A percentile compares a stretch with the other conserved stretches of the same genome.
These are phyloP conservation scores for Xerocomellus chrysenteron DNA, from an alignment of 768 basidiomycete genomes.

Conservation along the genomic window DNA sequence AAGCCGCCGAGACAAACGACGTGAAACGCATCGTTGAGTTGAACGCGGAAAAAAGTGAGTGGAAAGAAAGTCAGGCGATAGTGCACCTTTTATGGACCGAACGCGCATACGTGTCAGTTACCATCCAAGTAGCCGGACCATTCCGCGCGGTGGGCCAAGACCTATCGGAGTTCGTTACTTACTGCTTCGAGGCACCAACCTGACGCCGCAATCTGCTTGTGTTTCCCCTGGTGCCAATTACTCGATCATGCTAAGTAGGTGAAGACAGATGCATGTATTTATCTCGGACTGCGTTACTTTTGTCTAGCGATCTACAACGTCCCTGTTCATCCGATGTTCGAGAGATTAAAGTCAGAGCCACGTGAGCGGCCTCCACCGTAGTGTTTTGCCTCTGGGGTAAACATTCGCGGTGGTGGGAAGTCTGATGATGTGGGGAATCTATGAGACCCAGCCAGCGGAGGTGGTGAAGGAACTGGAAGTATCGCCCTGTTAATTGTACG, in stretches of 20 bases:
- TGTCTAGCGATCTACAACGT: neutral
- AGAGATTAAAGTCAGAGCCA: conserved; percentile 72
- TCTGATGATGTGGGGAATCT: conserved; percentile 72
- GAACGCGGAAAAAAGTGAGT: conserved; percentile 20
- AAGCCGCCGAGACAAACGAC: conserved; percentile 45
- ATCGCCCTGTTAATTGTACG: conserved; percentile 13
- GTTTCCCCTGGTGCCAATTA: neutral
- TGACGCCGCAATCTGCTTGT: too few species aligned
- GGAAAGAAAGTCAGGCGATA: neutral
- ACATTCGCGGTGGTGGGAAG: conserved; percentile 76
- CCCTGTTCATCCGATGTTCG: conserved; percentile 27
- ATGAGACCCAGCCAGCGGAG: conserved; percentile 64
- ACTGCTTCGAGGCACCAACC: too few species aligned
- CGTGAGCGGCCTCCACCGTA: conserved; percentile 66
- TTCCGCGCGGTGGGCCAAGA: too few species aligned
- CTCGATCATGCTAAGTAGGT: neutral
- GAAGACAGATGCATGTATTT: neutral
- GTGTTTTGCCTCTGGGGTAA: conserved; percentile 45
- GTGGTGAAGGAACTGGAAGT: conserved; percentile 50
- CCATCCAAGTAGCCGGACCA: too few species aligned
- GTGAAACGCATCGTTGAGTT: conserved; percentile 62
- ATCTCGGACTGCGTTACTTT: neutral
- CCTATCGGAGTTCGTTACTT: too few species aligned
- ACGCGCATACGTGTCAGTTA: conserved; percentile 33
- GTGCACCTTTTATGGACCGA: conserved; percentile 22